phyloP scores from a whole-genome alignment of 2,329 filamentous ascomycete species.

The Diplodia corticola region DNA sequence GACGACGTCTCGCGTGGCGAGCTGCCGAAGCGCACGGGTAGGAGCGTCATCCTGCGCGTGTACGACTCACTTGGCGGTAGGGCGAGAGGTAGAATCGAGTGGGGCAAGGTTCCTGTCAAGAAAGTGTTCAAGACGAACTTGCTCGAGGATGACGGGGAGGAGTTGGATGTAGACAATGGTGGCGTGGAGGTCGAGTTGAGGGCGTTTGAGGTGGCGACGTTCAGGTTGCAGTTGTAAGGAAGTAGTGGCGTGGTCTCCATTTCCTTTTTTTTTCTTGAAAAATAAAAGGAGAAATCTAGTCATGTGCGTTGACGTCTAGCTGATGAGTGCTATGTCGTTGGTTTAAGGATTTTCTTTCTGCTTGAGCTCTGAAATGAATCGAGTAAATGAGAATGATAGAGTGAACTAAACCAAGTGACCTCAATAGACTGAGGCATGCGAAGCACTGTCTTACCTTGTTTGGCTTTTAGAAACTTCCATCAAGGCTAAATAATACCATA shows the following conservation, averaged over 20 bases:
- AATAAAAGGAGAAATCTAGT: too few species aligned
- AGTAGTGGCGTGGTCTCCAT: background rate
- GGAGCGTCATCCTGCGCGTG: conserved; percentile 78
- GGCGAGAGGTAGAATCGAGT: conserved; percentile 68
- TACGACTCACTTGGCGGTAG: conserved; percentile 89
- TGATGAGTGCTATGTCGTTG: background rate
- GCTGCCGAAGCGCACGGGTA: conserved; percentile 57
- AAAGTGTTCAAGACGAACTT: conserved; percentile 81
- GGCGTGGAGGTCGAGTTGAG: conserved; percentile 58
- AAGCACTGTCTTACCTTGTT: too few species aligned
- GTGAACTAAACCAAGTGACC: too few species aligned
- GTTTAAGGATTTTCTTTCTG: background rate
- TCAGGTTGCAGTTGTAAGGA: conserved; percentile 45
- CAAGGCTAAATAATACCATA: too few species aligned
- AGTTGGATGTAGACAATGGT: conserved; percentile 40
- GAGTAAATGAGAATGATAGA: too few species aligned
- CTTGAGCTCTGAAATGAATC: background rate
- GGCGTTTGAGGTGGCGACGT: conserved; percentile 85
- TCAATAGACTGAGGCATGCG: too few species aligned
- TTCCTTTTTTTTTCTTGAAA: too few species aligned
- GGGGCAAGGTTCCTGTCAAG: conserved; percentile 67
- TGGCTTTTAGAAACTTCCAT: too few species aligned
- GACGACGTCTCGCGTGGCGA: conserved; percentile 54
- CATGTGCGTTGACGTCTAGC: background rate
- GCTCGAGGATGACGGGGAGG: conserved; percentile 81